Evolutionary conservation across 2,329 filamentous ascomycete genomes (phyloP), one percentile per base, ranked within the genome.

Genomic region (Venturia pyrina): DNA sequence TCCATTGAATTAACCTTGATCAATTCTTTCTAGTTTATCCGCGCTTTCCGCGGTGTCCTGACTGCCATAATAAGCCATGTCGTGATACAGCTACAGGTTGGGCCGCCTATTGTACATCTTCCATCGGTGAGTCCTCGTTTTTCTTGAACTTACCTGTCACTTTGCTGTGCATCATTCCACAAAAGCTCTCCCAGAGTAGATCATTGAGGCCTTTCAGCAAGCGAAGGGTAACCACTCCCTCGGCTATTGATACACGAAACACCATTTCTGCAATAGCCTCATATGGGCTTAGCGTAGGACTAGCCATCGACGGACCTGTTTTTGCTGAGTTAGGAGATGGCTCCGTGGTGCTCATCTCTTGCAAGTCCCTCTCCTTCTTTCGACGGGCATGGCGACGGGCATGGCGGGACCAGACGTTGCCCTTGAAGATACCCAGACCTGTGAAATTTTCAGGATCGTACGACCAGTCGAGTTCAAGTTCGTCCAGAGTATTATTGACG

Each of bases 141-240:
- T 34, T 40, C 32, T 17, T 19, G 17, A 44, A n/a, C 17, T 62
- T 61, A 15, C 15, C 59, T 13, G 59, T 50, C 37, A 67, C 34
- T 21, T 60, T 83, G 44, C 83, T 79, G 74, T 87, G 89, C 57
- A 96, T 69, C 79, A 93, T 91, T 0, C 91, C 92, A 67, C 87
- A 89, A 68, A 99, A 91, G 73, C 93, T 97, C 77, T 96, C 90
- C 75, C 93, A 96, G 0, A 95, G 73, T 0, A 87, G 81, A 21
- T 83, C 79, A 69, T 96, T 89, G 6, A 81, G 80, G 0, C 95
- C 93, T 70, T 90, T 87, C 0, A 91, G 72, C 93, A 91, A 96
- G 41, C 89, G 81, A 0, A 87, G 78, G 21, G 78, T 74, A 3
- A 79, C 74, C 19, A 75, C 72, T 46, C 74, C 72, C 53, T 77